Percentiles rank a stretch among this genome's conserved stretches.
phyloP scores from a whole-genome alignment of 495 filamentous ascomycete genomes.

The Neurospora sp. region DNA sequence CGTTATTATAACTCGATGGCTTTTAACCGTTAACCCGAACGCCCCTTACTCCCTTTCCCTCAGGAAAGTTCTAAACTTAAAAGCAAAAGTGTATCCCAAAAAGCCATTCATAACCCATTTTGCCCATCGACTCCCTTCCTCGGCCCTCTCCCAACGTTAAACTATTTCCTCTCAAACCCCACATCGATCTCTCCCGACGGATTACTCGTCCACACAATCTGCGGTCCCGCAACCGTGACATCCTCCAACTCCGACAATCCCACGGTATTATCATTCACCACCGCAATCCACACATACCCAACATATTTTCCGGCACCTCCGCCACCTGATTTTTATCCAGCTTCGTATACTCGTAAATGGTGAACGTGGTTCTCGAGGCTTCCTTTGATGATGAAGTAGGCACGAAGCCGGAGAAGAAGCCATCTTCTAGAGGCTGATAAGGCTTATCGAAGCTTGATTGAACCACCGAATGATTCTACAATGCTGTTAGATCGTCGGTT shows the following conservation, averaged over 20 bases:
- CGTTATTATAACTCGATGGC: background rate
- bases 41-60: background rate
- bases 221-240: slow-evolving; percentile 26
- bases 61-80: background rate
- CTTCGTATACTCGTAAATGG: slow-evolving; percentile 19
- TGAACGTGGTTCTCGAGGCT: slow-evolving; percentile 36
- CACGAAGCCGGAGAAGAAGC: slow-evolving; percentile 42
- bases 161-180: background rate
- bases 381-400: slow-evolving; percentile 21
- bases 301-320: slow-evolving; percentile 20
- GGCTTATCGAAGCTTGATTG: slow-evolving; percentile 48
- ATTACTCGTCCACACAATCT: slow-evolving; percentile 27
- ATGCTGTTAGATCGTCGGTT: background rate
- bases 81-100: background rate
- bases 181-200: slow-evolving; percentile 5
- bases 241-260: slow-evolving; percentile 12
- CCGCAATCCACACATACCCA: slow-evolving; percentile 28
- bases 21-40: background rate
- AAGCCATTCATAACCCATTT: background rate
- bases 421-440: slow-evolving; percentile 40
- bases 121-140: background rate
- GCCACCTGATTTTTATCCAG: slow-evolving; percentile 9
- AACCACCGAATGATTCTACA: slow-evolving; percentile 49
- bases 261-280: slow-evolving; percentile 16
- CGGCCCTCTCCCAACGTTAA: background rate